Base-by-base conservation (phyloP, 2,329 filamentous ascomycete genomes). In the Nothophoma quercina region DNA sequence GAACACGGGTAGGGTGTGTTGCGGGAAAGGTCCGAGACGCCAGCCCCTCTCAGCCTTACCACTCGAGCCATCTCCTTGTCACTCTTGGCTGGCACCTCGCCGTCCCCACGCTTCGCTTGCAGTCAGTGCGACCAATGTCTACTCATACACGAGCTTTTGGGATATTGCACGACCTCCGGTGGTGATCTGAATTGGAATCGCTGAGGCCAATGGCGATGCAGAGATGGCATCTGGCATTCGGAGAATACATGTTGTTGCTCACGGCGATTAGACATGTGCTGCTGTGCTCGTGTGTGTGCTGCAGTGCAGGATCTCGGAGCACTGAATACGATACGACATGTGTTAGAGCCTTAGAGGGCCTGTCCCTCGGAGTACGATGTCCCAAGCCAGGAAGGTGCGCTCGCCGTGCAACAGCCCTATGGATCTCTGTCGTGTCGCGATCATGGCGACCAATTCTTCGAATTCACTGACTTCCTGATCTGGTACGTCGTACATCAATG, bases 31-130 rank as follows among this genome's bases (percentile, higher is more conserved):
- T 39, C 36, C 36, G 36, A 45, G 49, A 47, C 52, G 39, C 39
- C 51, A 50, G 50, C 54, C 51, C 46, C 40, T 47, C 34, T 55
- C 60, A 66, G 64, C 64, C 60, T 54, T 65, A 68, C 58, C 50
- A 55, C 26, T 35, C 22, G 28, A 41, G 48, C 41, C 28, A 25
- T 25, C 35, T 51, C 40, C 38, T 29, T 51, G 48, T 13, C 40
- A 34, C 19, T 28, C 40, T 38, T 44, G 28, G 25, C 47, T 21
- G 26, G 23, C 49, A 29, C 34, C 54, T 45, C 51, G 46, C 23
- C 25, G 42, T 55, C 56, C 51, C 55, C 55, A 56, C 48, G 55
- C 51, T 23, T 51, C 46, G 49, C 55, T 58, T 60, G 52, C 47
- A 30, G 39, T 25, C 18, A 30, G 33, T 42, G n/a, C n/a, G 49